Conservation (phyloP, 2,329 filamentous ascomycete genomes). For the Nemania sp. region DNA sequence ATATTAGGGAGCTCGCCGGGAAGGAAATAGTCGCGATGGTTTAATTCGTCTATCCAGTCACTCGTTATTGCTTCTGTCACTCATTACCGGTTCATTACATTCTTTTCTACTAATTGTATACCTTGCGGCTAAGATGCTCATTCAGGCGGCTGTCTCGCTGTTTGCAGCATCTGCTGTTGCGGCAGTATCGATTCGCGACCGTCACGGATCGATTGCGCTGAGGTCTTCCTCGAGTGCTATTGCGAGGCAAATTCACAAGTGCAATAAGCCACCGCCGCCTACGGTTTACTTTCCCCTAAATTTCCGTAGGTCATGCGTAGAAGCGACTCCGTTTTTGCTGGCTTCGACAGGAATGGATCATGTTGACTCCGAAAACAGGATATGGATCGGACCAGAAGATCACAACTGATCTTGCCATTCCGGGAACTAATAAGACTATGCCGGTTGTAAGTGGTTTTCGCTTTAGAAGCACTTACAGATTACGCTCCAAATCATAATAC, state of each 20-base stretch:
- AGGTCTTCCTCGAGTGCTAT: slow-evolving; percentile 12
- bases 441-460: slow-evolving; percentile 26
- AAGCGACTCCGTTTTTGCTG: background rate
- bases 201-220: background rate
- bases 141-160: slow-evolving; percentile 9
- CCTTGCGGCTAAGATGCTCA: slow-evolving; percentile 6
- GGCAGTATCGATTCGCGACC: slow-evolving; percentile 11
- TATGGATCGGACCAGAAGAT: slow-evolving; percentile 39
- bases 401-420: slow-evolving; percentile 41
- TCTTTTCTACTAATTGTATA: slow-evolving; percentile 4
- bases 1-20: background rate
- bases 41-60: background rate
- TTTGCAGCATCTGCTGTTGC: slow-evolving; percentile 15
- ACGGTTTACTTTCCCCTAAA: slow-evolving; percentile 35
- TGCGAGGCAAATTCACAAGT: slow-evolving; percentile 22
- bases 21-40: background rate
- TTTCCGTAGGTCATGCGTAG: slow-evolving; percentile 18
- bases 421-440: slow-evolving; percentile 41
- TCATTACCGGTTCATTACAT: background rate
- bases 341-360: background rate
- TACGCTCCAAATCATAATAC: no score
- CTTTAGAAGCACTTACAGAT: no score
- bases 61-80: background rate
- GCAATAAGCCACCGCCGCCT: slow-evolving; percentile 18
- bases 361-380: slow-evolving; percentile 4